Base-by-base conservation (phyloP, 768 basidiomycete genomes). In the Pleurotus platypus region DNA sequence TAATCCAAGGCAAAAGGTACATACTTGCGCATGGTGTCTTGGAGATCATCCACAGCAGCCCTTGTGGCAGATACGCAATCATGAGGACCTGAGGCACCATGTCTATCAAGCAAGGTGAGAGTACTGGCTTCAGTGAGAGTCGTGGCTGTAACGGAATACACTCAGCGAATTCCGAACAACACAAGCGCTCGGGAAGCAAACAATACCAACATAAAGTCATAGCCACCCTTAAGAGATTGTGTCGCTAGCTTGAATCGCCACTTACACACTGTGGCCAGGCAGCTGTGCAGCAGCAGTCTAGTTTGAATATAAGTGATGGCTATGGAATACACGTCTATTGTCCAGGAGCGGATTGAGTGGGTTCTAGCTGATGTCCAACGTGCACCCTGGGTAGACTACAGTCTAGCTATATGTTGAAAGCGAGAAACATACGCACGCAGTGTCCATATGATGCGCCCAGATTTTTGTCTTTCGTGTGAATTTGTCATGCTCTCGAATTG, bases 111-210 rank as follows among this genome's bases (percentile, higher is more conserved):
- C 15, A 40, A 18, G 18, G 13, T 26, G 51, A 30, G 49, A n/a
- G 73, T 94, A 96, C 65, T 95, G 87, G 27, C 94, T 94, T 0
- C 92, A 96, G 66, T 97, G 94, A 16, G 90, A 93, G 70, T 94
- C 93, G 67, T 92, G 92, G 66, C 87, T 90, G 64, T 83, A 75
- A 58, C 18, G 5, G 18, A 12, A n/a, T 22, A 18, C 51, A 54
- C 51, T 54, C 37, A 54, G 51, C 30, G 51, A 39, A 11, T 16
- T 5, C 51, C 51, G 51, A 54, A 54, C 18, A 42, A 42, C 22
- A 40, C 24, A 40, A 45, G 42, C 42, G 15, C 39, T 26, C 16
- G 13, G 24, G 18, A 13, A 16, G 24, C 15, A 39, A 54, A 54
- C 39, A 54, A 39, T 22, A 43, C 20, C 51, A 54, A 54, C 27